Evolutionary conservation across 2,329 filamentous ascomycete species (phyloP).

Genomic region (Penicillium sp.): DNA sequence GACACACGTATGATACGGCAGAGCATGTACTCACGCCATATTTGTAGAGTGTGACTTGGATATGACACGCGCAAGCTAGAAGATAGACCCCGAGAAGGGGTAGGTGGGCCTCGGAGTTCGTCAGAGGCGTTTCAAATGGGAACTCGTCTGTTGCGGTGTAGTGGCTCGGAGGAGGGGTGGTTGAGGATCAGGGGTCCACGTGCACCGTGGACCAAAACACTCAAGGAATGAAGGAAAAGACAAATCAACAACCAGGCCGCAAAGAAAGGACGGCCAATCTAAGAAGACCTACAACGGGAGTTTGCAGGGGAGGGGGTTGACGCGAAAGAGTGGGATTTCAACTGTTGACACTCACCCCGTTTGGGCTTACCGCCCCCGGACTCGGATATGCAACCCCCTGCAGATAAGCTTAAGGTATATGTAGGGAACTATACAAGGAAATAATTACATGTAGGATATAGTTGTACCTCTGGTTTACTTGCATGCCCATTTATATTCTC

Average conservation of each 20-base stretch:
- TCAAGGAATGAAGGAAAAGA: slow-evolving; percentile 2
- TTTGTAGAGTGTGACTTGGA: slow-evolving; percentile 21
- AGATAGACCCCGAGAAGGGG: slow-evolving; percentile 21
- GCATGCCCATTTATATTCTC: neutral
- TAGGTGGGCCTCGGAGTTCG: slow-evolving; percentile 14
- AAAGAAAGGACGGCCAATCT: slow-evolving; percentile 2
- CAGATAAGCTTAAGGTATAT: slow-evolving; percentile 8
- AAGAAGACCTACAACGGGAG: slow-evolving; percentile 3
- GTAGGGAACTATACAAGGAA: neutral
- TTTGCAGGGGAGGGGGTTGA: slow-evolving; percentile 1
- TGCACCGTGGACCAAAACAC: slow-evolving; percentile 7
- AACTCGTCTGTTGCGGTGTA: slow-evolving; percentile 8
- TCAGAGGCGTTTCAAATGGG: slow-evolving; percentile 8
- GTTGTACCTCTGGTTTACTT: neutral
- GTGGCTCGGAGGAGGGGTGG: slow-evolving; percentile 5
- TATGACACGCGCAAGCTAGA: slow-evolving; percentile 10
- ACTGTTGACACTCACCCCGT: slow-evolving; percentile 19
- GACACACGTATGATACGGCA: slow-evolving; percentile 4
- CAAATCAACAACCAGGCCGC: slow-evolving; percentile 4
- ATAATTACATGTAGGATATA: neutral
- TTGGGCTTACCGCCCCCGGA: slow-evolving; percentile 19
- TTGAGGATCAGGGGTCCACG: slow-evolving; percentile 16
- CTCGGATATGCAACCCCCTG: slow-evolving; percentile 4
- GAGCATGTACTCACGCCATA: slow-evolving; percentile 41
- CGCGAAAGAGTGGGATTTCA: slow-evolving; percentile 14